These are phyloP conservation scores for Sindora glabra DNA, from an alignment of 306 rosid genomes.

Conservation along the genomic window DNA sequence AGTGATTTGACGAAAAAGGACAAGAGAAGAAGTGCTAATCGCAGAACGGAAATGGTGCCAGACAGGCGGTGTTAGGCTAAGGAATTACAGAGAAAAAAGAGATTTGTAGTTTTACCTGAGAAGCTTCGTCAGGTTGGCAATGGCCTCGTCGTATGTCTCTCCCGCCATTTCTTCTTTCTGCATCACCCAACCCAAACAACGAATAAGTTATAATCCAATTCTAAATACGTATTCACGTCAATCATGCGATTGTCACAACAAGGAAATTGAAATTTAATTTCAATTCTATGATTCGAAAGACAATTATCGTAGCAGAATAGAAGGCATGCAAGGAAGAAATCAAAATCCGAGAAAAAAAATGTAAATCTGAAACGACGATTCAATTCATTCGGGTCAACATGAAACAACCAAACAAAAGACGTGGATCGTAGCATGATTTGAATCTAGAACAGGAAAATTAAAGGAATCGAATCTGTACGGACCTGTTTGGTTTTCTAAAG, in stretches of 20 bases:
- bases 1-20: background rate
- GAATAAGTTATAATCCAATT: background rate
- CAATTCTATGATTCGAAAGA: too few relatives aligned
- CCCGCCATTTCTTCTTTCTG: slow-evolving; percentile 74
- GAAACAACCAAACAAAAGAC: background rate
- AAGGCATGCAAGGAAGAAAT: too few relatives aligned
- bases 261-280: background rate
- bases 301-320: too few relatives aligned
- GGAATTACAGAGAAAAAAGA: background rate
- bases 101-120: slow-evolving; percentile 36
- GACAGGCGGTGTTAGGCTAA: background rate
- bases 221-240: background rate
- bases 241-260: background rate
- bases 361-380: background rate
- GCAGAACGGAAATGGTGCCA: background rate
- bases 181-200: background rate
- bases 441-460: background rate
- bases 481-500: slow-evolving; percentile 17
- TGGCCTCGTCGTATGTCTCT: slow-evolving; percentile 67
- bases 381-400: background rate
- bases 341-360: too few relatives aligned
- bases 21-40: background rate
- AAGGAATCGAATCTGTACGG: background rate
- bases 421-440: background rate
- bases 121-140: slow-evolving; percentile 63